Evolutionary conservation across 2,329 filamentous ascomycete species (phyloP).

Genomic region (Colletotrichum sp.): DNA sequence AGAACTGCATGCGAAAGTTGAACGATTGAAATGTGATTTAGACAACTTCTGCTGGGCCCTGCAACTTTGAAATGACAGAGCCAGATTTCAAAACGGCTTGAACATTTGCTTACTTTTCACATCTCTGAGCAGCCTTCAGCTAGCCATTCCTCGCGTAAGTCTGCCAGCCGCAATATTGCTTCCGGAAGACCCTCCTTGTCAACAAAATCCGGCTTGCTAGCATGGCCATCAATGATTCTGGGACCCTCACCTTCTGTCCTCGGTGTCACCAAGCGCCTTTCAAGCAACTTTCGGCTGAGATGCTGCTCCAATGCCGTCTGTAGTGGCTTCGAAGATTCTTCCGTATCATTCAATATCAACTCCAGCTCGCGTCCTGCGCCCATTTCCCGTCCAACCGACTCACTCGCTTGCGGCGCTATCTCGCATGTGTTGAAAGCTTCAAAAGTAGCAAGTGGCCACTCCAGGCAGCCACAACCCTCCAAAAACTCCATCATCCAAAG

Average conservation of each 20-base stretch:
- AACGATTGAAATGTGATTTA: too few species aligned
- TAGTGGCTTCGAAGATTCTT: neutral
- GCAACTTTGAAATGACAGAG: neutral
- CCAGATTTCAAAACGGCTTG: rapidly evolving
- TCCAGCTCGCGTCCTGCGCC: neutral
- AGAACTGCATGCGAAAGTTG: neutral
- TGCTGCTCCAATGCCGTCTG: neutral
- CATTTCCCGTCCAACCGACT: rapidly evolving
- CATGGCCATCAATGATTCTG: neutral
- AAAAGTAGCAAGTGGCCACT: neutral
- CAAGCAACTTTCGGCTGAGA: neutral
- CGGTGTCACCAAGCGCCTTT: neutral
- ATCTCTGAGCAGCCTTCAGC: neutral
- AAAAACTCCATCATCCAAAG: neutral
- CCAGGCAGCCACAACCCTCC: neutral
- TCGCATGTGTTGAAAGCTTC: neutral
- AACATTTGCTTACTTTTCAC: neutral
- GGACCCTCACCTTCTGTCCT: rapidly evolving
- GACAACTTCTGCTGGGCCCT: too few species aligned
- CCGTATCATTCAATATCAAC: neutral
- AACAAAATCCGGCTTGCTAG: neutral
- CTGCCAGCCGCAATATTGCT: neutral
- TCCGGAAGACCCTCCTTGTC: neutral
- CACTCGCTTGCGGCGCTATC: neutral
- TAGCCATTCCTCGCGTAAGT: neutral